Conservation (phyloP, 768 basidiomycete genomes). For the Gelatoporia subvermispora region DNA sequence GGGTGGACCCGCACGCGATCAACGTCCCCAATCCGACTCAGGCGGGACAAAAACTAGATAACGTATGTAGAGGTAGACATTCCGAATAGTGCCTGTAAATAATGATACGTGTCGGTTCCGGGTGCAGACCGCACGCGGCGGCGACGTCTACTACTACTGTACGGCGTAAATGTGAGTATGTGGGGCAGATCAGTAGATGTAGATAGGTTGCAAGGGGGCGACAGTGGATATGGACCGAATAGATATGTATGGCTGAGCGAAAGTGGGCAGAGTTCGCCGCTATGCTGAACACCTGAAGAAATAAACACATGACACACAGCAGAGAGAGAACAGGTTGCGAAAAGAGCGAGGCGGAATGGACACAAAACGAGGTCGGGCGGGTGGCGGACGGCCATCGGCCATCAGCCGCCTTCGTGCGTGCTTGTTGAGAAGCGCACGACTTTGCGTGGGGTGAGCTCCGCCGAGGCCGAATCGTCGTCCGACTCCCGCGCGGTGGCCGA, state of each 20-base stretch:
- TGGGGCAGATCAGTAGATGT: neutral
- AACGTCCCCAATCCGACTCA: too few species aligned
- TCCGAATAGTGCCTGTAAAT: too few species aligned
- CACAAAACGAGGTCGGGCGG: neutral
- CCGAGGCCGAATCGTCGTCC: conserved; percentile 17
- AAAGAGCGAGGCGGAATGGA: neutral
- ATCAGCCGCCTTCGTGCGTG: conserved; percentile 24
- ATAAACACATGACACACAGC: neutral
- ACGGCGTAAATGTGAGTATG: conserved; percentile 7
- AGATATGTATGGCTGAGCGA: neutral
- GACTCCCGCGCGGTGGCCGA: conserved; percentile 15
- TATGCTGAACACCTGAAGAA: conserved; percentile 1
- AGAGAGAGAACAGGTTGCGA: neutral
- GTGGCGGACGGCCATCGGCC: neutral
- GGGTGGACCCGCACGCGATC: too few species aligned
- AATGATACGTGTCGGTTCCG: too few species aligned
- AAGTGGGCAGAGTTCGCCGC: neutral
- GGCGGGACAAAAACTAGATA: too few species aligned
- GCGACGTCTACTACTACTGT: neutral
- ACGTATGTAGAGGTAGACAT: too few species aligned
- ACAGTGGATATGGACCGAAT: neutral
- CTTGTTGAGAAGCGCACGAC: conserved; percentile 58
- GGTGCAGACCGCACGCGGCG: too few species aligned
- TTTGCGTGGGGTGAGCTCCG: conserved; percentile 43
- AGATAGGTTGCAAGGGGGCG: conserved; percentile 1